Evolutionary conservation across 495 filamentous ascomycete genomes (phyloP).

Genomic region (Aspergillus campestris): DNA sequence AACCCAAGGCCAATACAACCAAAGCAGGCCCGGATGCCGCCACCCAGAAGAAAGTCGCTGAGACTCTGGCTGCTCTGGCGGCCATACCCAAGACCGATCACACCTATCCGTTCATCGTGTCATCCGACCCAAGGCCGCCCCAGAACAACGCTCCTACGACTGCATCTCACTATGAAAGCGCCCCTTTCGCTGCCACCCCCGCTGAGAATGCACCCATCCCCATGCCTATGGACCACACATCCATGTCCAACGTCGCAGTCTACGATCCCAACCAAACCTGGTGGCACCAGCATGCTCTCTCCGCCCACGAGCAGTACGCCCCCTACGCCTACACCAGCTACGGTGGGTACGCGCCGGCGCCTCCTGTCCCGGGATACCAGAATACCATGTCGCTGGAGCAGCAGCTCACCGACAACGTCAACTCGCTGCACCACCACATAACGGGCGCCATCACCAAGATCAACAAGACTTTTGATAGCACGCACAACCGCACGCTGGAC

Average conservation of each 20-base stretch:
- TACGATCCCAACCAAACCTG: background rate
- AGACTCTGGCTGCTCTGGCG: no score
- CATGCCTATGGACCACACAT: no score
- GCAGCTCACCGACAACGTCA: constrained; percentile 10
- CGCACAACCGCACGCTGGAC: constrained; percentile 13
- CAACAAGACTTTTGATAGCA: constrained; percentile 9
- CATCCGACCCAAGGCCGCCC: constrained; percentile 1
- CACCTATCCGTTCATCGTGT: constrained; percentile 9
- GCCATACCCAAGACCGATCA: background rate
- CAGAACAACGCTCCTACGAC: background rate
- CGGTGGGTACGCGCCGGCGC: constrained; percentile 18
- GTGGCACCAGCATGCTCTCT: background rate
- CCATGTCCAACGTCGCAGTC: no score
- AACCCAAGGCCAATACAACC: no score
- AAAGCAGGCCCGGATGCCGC: no score
- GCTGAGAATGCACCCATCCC: no score
- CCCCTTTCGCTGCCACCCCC: no score
- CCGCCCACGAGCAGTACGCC: background rate
- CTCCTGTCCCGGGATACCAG: constrained; percentile 16
- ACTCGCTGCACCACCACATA: constrained; percentile 16
- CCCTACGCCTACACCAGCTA: constrained; percentile 10
- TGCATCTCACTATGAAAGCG: no score
- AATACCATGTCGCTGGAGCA: constrained; percentile 19
- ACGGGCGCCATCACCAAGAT: constrained; percentile 6
- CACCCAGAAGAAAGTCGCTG: no score